phyloP scores from a whole-genome alignment of 345 rosid genomes.

The Gossypium australe region DNA sequence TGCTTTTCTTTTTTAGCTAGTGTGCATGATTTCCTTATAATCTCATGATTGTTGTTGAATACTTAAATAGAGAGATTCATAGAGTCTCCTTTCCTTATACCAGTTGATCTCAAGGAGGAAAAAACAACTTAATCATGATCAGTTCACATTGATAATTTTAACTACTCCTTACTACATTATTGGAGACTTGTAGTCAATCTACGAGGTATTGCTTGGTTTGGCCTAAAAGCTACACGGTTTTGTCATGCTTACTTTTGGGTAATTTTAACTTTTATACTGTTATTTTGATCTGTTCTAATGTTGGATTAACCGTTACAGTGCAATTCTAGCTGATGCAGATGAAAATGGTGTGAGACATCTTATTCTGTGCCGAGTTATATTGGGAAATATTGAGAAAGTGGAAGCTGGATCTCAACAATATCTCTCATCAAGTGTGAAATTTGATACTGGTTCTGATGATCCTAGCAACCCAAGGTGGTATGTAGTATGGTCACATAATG shows the following conservation, averaged over 20 bases:
- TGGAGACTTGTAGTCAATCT: too few species aligned
- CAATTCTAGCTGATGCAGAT: slow-evolving; percentile 27
- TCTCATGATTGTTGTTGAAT: too few species aligned
- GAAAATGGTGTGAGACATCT: slow-evolving; percentile 40
- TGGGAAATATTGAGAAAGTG: slow-evolving; percentile 40
- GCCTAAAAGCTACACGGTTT: too few species aligned
- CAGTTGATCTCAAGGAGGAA: neutral
- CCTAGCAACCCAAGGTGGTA: slow-evolving; percentile 29
- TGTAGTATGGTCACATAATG: slow-evolving; percentile 36
- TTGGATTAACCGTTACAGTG: slow-evolving; percentile 21
- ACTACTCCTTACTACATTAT: neutral
- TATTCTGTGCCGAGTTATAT: slow-evolving; percentile 35
- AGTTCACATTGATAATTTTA: neutral
- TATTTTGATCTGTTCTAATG: neutral
- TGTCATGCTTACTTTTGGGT: neutral
- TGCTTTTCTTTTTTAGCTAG: too few species aligned
- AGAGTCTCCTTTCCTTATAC: too few species aligned
- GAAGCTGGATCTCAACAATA: slow-evolving; percentile 31
- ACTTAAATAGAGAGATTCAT: too few species aligned
- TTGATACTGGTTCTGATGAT: slow-evolving; percentile 40
- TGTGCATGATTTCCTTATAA: too few species aligned
- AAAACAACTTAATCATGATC: neutral
- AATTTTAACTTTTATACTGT: neutral
- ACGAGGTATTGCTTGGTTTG: too few species aligned
- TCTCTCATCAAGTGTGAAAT: slow-evolving; percentile 25